phyloP scores from a whole-genome alignment of 345 rosid genomes.

The Noccaea bulbosa region DNA sequence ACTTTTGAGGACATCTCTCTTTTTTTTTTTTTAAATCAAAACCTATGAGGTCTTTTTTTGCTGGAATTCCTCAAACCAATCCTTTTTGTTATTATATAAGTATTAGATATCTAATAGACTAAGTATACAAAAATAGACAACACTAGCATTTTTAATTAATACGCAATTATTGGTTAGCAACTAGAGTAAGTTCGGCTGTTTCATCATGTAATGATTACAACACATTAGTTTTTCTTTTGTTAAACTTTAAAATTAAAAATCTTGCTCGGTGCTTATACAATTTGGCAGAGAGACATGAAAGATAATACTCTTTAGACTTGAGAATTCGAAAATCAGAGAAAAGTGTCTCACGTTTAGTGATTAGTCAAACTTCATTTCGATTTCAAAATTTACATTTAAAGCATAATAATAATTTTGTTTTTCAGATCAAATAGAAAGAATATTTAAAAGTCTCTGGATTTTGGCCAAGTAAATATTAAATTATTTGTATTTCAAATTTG shows the following conservation, averaged over 20 bases:
- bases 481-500: conserved; percentile 26
- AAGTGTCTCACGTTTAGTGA: background rate
- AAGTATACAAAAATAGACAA: conserved; percentile 19
- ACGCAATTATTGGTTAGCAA: conserved; percentile 29
- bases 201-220: conserved; percentile 34
- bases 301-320: too few species aligned
- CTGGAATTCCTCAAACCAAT: conserved; percentile 39
- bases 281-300: too few species aligned
- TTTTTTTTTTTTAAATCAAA: conserved; percentile 6
- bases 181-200: conserved; percentile 37
- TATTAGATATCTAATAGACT: conserved; percentile 5
- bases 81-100: conserved; percentile 13
- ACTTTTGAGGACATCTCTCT: conserved; percentile 6
- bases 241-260: too few species aligned
- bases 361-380: background rate
- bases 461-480: background rate
- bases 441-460: background rate
- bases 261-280: too few species aligned
- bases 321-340: background rate
- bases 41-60: conserved; percentile 29
- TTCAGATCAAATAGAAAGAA: background rate
- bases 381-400: conserved; percentile 5
- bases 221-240: conserved; percentile 3
- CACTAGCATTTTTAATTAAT: conserved; percentile 26
- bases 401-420: background rate